Evolutionary conservation across 106 monocot genomes (phyloP).

Genomic region (Dioscorea zingiberensis): DNA sequence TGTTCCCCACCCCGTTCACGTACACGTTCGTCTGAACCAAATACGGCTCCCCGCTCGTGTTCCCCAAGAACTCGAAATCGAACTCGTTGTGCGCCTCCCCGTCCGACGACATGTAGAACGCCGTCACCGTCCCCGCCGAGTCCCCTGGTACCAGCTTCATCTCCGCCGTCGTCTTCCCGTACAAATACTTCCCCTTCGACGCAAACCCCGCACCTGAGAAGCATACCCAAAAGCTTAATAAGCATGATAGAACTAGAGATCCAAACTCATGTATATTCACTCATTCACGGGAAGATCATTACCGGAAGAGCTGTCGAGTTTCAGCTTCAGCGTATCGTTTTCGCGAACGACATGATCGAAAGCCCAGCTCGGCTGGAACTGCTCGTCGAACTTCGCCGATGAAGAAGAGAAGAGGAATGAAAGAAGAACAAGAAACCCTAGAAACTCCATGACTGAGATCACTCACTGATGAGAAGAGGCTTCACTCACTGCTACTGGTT

Average conservation of each 20-base stretch:
- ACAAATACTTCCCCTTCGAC: slow-evolving; percentile 68
- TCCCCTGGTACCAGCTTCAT: slow-evolving; percentile 72
- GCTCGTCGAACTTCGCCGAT: slow-evolving; percentile 38
- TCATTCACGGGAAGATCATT: no score
- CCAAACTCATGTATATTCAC: no score
- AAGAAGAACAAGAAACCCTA: no score
- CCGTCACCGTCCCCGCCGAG: slow-evolving; percentile 83
- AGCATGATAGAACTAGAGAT: not conserved
- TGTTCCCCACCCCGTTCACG: slow-evolving; percentile 71
- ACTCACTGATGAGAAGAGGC: no score
- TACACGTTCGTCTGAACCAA: slow-evolving; percentile 86
- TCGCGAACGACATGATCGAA: slow-evolving; percentile 53
- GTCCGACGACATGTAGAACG: slow-evolving; percentile 80
- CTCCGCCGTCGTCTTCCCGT: slow-evolving; percentile 54
- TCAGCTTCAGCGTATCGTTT: slow-evolving; percentile 51
- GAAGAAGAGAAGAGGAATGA: not conserved
- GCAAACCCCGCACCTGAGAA: slow-evolving; percentile 57
- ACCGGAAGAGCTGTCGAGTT: slow-evolving; percentile 70
- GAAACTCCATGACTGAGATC: no score
- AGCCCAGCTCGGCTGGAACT: slow-evolving; percentile 79
- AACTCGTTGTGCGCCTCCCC: slow-evolving; percentile 81
- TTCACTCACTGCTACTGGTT: no score
- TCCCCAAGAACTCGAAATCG: slow-evolving; percentile 95
- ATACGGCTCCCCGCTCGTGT: slow-evolving; percentile 78
- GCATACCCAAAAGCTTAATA: not conserved